Percentiles rank a stretch among this genome's conserved stretches.
These are phyloP conservation scores for Brassica hybrid DNA, from an alignment of 441 rosid species.

Conservation along the genomic window DNA sequence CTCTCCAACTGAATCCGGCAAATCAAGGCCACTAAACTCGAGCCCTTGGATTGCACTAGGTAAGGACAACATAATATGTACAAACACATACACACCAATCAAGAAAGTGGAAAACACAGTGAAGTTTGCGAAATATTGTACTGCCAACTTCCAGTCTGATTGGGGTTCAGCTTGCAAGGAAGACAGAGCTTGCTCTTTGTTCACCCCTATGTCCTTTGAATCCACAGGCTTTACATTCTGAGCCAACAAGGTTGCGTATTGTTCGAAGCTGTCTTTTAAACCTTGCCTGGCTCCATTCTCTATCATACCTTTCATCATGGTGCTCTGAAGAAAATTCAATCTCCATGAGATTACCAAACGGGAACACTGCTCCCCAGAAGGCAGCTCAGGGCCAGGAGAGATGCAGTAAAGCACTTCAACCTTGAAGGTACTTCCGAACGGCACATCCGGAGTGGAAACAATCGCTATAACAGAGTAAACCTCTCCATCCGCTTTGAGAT, in stretches of 20 bases:
- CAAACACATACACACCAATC: conserved; percentile 69
- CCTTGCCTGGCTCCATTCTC: conserved; percentile 91
- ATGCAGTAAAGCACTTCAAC: conserved; percentile 80
- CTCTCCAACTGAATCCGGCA: conserved; percentile 97
- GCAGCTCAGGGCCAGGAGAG: conserved; percentile 82
- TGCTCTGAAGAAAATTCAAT: conserved; percentile 83
- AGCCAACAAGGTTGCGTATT: conserved; percentile 61
- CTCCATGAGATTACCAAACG: conserved; percentile 86
- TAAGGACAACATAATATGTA: conserved; percentile 71
- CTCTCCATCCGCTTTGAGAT: conserved; percentile 82
- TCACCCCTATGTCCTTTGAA: conserved; percentile 74
- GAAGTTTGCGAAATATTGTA: conserved; percentile 84
- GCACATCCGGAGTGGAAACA: conserved; percentile 91
- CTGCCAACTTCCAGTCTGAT: conserved; percentile 86
- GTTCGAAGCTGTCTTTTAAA: conserved; percentile 80
- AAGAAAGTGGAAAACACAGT: conserved; percentile 73
- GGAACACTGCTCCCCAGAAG: conserved; percentile 79
- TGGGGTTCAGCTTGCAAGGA: conserved; percentile 81
- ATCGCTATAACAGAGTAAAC: conserved; percentile 59
- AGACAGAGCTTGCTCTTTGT: conserved; percentile 85
- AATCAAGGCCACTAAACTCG: conserved; percentile 91
- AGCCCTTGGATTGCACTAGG: conserved; percentile 82
- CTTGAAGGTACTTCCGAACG: conserved; percentile 82
- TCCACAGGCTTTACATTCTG: conserved; percentile 79
- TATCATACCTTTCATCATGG: conserved; percentile 95